Percentiles rank a stretch among this genome's conserved stretches.
Evolutionary conservation across 2,329 filamentous ascomycete species (phyloP).

Genomic region (Phyllosticta paracitricarpa): DNA sequence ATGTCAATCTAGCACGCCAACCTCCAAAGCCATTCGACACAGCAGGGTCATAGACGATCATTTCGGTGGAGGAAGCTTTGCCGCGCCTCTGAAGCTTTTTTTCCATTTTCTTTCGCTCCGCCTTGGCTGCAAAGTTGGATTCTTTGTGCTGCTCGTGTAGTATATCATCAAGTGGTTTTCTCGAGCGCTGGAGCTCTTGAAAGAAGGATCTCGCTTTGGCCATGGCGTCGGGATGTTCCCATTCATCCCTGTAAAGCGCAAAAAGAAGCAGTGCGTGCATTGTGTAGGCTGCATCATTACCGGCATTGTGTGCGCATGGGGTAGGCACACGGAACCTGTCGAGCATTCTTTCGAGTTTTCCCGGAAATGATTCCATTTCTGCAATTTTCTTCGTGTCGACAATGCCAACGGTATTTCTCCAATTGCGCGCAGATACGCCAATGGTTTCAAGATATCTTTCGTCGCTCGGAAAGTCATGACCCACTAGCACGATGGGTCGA

Average conservation of each 20-base stretch:
- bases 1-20: neutral
- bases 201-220: neutral
- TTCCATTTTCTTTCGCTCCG: neutral
- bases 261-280: constrained; percentile 55
- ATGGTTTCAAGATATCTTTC: constrained; percentile 55
- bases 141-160: neutral
- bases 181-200: neutral
- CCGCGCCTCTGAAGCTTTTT: neutral
- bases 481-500: constrained; percentile 60
- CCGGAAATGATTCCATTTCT: constrained; percentile 18
- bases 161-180: neutral
- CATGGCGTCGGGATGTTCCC: neutral
- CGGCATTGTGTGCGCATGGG: constrained; percentile 69
- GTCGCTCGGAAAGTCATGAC: constrained; percentile 62
- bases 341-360: constrained; percentile 53
- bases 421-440: constrained; percentile 46
- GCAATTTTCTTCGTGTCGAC: neutral
- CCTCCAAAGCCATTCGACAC: neutral
- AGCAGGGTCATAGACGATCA: neutral
- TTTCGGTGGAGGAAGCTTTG: neutral
- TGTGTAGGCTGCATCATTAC: constrained; percentile 78
- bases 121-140: neutral
- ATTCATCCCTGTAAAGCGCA: constrained; percentile 2
- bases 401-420: constrained; percentile 45
- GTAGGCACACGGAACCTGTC: constrained; percentile 51